Base-by-base conservation (phyloP, 164 flowering plant genomes). In the Dillenia turbinata region DNA sequence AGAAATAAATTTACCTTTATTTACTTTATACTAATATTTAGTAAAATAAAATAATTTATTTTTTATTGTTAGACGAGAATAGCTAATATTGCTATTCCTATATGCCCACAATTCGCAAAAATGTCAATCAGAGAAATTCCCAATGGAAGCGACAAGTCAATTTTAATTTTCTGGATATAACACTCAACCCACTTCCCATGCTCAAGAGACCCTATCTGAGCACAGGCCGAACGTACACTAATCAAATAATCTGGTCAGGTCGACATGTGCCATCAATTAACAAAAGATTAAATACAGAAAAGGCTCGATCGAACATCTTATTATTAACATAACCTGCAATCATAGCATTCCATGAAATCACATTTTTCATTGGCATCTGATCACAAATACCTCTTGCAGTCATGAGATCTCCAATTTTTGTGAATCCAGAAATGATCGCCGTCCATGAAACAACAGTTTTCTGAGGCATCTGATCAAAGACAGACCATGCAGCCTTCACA, bases 41-140 rank as follows among this genome's bases (percentile, higher is more conserved):
- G 22, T 19, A 1, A 19, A 19, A 19, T 19, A 19, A 19, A 1
- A 1, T 19, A 19, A 19, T 19, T 19, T 19, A 19, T 19, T 19
- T 19, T 19, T 19, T 1, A 19, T 19, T 19, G 1, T 19, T 19
- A 1, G 22, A 19, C 1, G 22, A 19, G 1, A 19, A 19, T n/a
- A n/a, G n/a, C n/a, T n/a, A n/a, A n/a, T n/a, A 59, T 65, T 40
- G 82, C 82, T 48, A 47, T 73, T 63, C 67, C 65, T 0, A 84
- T 45, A 62, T 82, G 79, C 45, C 86, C 86, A 57, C 85, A 80
- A 56, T 82, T 84, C 43, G 86, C 77, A 69, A 69, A 77, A 83
- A 84, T 81, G 59, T 84, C 84, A 44, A 82, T 68, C 17, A 84
- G 64, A 40, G 86, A 77, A 70, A 77, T 84, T 10, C 80, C 84